phyloP scores from a whole-genome alignment of 1,284 basidiomycete species.

The Waitea zeae region DNA sequence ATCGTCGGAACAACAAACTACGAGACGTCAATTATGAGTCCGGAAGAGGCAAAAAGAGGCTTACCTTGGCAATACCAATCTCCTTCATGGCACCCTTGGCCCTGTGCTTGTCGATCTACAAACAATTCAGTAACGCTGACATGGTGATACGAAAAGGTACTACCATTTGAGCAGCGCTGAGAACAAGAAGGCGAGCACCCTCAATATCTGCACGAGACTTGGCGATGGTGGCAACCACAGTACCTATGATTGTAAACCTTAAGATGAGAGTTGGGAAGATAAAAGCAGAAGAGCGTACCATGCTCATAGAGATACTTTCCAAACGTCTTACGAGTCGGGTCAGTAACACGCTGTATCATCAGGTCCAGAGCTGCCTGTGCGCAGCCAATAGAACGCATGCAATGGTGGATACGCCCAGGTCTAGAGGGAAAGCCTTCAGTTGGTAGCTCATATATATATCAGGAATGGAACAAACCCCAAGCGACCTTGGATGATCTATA shows the following conservation, averaged over 20 bases:
- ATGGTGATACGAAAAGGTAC: conserved; percentile 4
- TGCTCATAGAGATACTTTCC: conserved; percentile 87
- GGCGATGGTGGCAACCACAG: conserved; percentile 82
- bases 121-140: neutral
- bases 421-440: conserved; percentile 22
- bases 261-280: neutral
- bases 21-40: conserved; percentile 1
- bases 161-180: conserved; percentile 83
- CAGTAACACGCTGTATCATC: conserved; percentile 85
- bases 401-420: conserved; percentile 94
- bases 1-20: conserved; percentile 86
- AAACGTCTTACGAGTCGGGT: conserved; percentile 82
- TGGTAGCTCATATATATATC: no score
- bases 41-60: conserved; percentile 6
- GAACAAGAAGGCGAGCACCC: conserved; percentile 68
- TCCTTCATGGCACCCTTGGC: conserved; percentile 95
- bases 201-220: conserved; percentile 90
- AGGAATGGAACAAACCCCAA: conserved; percentile 65
- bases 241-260: conserved; percentile 27
- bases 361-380: conserved; percentile 78
- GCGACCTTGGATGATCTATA: conserved; percentile 91
- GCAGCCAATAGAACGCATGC: conserved; percentile 91
- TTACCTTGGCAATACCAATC: conserved; percentile 91
- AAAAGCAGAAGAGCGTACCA: conserved; percentile 27
- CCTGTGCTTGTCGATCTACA: conserved; percentile 72